Conservation (phyloP, 2,329 filamentous ascomycete species). For the Thielaviopsis punctulata region DNA sequence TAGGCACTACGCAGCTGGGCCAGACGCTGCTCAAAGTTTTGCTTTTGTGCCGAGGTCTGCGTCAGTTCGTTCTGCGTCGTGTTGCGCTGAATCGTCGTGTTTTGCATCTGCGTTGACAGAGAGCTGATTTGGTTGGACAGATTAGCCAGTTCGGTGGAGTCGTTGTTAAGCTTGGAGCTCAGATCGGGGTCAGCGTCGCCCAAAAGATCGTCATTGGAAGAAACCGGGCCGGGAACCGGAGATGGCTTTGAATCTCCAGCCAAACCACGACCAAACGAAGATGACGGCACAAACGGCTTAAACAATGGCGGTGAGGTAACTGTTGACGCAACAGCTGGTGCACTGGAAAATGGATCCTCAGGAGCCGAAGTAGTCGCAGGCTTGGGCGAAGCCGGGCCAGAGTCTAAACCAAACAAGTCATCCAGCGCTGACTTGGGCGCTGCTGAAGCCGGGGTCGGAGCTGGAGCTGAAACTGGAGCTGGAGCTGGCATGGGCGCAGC, state of each 20-base stretch:
- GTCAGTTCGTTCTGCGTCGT: constrained; percentile 67
- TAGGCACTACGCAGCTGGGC: constrained; percentile 76
- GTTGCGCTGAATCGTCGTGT: constrained; percentile 66
- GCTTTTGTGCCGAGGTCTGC: constrained; percentile 71
- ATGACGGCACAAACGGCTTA: constrained; percentile 84
- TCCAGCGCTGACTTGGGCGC: constrained; percentile 68
- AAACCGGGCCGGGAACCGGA: constrained; percentile 27
- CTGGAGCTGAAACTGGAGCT: too few relatives aligned
- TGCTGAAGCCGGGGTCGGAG: constrained; percentile 24
- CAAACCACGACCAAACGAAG: constrained; percentile 74
- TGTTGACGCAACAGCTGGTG: constrained; percentile 40
- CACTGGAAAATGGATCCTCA: constrained; percentile 49
- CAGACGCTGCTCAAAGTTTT: constrained; percentile 78
- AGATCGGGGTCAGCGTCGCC: constrained; percentile 78
- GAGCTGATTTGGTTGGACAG: constrained; percentile 90
- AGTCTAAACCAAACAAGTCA: constrained; percentile 80
- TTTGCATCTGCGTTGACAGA: constrained; percentile 83
- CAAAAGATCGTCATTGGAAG: constrained; percentile 60
- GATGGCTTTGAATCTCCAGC: constrained; percentile 47
- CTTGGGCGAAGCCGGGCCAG: constrained; percentile 28
- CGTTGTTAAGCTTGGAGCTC: constrained; percentile 71
- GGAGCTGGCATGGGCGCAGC: constrained; percentile 21
- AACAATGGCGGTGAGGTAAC: constrained; percentile 42
- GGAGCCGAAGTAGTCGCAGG: constrained; percentile 53
- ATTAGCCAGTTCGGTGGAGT: constrained; percentile 86